Evolutionary conservation across 306 rosid species (phyloP).

Genomic region (Trichosanthes cucumerina): DNA sequence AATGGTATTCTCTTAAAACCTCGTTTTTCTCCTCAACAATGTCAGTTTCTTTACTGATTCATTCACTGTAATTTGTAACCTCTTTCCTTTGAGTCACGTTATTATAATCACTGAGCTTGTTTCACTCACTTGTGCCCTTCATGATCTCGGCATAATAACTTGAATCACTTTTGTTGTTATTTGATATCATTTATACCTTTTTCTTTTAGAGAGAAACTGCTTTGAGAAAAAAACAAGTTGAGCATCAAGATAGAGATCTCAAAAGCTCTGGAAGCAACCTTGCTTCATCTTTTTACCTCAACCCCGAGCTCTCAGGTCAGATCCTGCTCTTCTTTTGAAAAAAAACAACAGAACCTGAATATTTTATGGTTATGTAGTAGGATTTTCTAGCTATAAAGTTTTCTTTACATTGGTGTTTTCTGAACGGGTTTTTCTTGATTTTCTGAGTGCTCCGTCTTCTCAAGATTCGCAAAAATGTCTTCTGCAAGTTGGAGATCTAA

Average conservation of each 20-base stretch:
- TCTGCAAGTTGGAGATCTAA: conserved; percentile 30
- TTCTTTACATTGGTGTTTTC: conserved; percentile 24
- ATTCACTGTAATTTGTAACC: neutral
- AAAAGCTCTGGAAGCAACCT: conserved; percentile 18
- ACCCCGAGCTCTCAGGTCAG: conserved; percentile 70
- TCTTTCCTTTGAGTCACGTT: neutral
- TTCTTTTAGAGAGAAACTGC: conserved; percentile 33
- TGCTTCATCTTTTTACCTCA: conserved; percentile 23
- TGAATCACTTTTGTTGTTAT: neutral
- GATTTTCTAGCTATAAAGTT: conserved; percentile 17
- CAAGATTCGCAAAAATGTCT: conserved; percentile 36
- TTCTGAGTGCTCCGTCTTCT: conserved; percentile 58
- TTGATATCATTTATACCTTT: neutral
- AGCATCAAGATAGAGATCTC: conserved; percentile 27
- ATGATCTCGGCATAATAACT: neutral
- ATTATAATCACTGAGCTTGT: neutral
- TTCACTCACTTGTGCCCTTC: neutral
- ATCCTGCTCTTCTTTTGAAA: conserved; percentile 28
- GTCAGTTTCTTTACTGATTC: neutral
- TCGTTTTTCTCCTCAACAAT: neutral
- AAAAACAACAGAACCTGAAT: neutral
- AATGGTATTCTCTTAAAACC: conserved; percentile 35
- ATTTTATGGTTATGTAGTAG: neutral
- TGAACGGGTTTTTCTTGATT: conserved; percentile 41
- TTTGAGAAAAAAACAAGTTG: conserved; percentile 60